Conservation (phyloP, 106 monocot genomes). For the Allium fistulosum region DNA sequence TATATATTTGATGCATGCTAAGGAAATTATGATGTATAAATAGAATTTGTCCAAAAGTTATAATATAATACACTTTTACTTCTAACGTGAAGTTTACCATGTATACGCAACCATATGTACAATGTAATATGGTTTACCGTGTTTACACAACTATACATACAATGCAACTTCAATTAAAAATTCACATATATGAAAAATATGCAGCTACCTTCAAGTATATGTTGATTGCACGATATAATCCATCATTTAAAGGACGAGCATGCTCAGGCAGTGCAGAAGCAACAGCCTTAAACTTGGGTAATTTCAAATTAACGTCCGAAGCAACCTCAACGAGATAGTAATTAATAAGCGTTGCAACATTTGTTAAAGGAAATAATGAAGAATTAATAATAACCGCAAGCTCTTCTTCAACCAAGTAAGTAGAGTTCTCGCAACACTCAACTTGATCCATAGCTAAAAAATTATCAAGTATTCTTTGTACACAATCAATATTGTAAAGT, state of each 20-base stretch:
- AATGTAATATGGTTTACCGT: no score
- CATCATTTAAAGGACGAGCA: slow-evolving; percentile 57
- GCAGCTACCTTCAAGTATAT: slow-evolving; percentile 64
- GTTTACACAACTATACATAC: no score
- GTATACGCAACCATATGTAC: no score
- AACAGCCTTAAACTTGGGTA: slow-evolving; percentile 40
- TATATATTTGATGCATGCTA: no score
- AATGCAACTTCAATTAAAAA: no score
- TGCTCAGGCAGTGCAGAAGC: slow-evolving; percentile 56
- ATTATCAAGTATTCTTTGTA: slow-evolving; percentile 58
- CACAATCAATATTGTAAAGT: slow-evolving; percentile 91
- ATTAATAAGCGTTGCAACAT: slow-evolving; percentile 61
- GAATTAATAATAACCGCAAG: slow-evolving; percentile 24
- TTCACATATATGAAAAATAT: no score
- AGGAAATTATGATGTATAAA: no score
- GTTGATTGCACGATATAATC: slow-evolving; percentile 74
- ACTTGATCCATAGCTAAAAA: slow-evolving; percentile 42
- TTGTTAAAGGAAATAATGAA: slow-evolving; percentile 44
- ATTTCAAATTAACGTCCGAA: slow-evolving; percentile 65
- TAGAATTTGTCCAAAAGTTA: no score
- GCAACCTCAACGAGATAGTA: slow-evolving; percentile 70
- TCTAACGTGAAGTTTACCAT: no score
- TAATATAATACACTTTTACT: no score
- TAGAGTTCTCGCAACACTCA: slow-evolving; percentile 32
- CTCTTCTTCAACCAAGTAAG: slow-evolving; percentile 28